Percentiles rank a stretch among this genome's conserved stretches.
These are phyloP conservation scores for Kuraishia capsulata DNA, from an alignment of 805 yeast genomes.

Conservation along the genomic window DNA sequence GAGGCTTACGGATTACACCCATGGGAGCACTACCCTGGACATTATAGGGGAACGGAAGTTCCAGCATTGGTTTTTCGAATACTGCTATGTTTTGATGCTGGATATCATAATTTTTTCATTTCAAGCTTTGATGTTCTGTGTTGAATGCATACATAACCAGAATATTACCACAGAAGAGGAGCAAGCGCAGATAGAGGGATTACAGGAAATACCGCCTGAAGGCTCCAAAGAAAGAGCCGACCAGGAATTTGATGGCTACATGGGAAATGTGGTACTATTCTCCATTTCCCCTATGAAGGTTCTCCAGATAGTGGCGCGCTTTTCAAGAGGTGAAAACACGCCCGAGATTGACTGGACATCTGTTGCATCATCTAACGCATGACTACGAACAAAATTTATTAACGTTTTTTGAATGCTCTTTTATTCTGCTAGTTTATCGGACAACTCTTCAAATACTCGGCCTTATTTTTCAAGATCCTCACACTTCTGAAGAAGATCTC, in stretches of 20 bases:
- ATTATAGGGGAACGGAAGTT: constrained; percentile 34
- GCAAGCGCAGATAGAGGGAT: constrained; percentile 10
- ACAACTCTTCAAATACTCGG: constrained; percentile 67
- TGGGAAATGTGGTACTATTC: constrained; percentile 29
- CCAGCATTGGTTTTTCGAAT: constrained; percentile 15
- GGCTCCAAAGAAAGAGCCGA: constrained; percentile 5
- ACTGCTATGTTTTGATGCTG: constrained; percentile 15
- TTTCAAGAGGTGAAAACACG: constrained; percentile 8
- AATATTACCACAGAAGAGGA: constrained; percentile 17
- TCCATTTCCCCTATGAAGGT: constrained; percentile 24
- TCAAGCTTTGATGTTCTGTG: constrained; percentile 20
- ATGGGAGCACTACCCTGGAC: constrained; percentile 32
- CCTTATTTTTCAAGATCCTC: constrained; percentile 77
- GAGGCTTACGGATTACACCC: constrained; percentile 11
- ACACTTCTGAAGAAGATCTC: constrained; percentile 91
- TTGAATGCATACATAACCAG: constrained; percentile 21
- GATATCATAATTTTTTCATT: constrained; percentile 20
- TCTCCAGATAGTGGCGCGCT: too few relatives aligned
- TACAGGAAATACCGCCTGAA: constrained; percentile 5
- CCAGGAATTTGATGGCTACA: constrained; percentile 31
- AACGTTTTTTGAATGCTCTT: too few relatives aligned
- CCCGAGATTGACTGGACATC: too few relatives aligned
- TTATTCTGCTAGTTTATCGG: constrained; percentile 45
- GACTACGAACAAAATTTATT: too few relatives aligned
- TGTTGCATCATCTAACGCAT: too few relatives aligned